phyloP scores from a whole-genome alignment of 148 eudicot genomes.

The Beta vulgaris region DNA sequence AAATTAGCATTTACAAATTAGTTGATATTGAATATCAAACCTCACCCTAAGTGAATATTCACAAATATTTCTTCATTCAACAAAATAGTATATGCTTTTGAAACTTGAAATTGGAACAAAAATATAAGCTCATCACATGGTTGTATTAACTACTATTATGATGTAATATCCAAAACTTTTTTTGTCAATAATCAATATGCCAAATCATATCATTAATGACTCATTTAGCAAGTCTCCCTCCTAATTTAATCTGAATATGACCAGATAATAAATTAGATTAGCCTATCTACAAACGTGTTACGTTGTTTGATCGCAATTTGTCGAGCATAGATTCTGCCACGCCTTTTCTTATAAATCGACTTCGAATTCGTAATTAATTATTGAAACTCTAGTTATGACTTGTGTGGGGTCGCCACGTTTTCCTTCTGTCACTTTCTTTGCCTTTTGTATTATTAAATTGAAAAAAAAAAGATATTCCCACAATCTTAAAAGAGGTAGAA shows the following conservation, averaged over 20 bases:
- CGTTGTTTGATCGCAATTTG: not conserved
- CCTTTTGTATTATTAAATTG: not conserved
- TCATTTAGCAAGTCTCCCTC: not conserved
- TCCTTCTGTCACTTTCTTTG: not conserved
- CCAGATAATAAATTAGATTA: not conserved
- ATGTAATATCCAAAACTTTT: too few relatives aligned
- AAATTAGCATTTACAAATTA: too few relatives aligned
- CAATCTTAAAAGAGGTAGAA: not conserved
- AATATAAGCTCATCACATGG: not conserved
- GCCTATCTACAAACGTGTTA: slow-evolving; percentile 1
- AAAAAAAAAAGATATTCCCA: not conserved
- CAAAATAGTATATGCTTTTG: too few relatives aligned
- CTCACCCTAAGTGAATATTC: too few relatives aligned
- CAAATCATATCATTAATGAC: not conserved
- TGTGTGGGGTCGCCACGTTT: not conserved
- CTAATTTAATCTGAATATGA: not conserved
- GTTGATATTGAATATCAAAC: too few relatives aligned
- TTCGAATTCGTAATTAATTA: not conserved
- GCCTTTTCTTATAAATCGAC: not conserved
- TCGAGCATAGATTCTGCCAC: not conserved
- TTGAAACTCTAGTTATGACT: too few relatives aligned
- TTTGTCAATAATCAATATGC: not conserved
- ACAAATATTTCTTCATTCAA: too few relatives aligned
- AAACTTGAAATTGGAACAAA: not conserved
- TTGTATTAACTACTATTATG: too few relatives aligned